Base-by-base conservation (phyloP, 345 rosid genomes). In the Anacardium occidentale region DNA sequence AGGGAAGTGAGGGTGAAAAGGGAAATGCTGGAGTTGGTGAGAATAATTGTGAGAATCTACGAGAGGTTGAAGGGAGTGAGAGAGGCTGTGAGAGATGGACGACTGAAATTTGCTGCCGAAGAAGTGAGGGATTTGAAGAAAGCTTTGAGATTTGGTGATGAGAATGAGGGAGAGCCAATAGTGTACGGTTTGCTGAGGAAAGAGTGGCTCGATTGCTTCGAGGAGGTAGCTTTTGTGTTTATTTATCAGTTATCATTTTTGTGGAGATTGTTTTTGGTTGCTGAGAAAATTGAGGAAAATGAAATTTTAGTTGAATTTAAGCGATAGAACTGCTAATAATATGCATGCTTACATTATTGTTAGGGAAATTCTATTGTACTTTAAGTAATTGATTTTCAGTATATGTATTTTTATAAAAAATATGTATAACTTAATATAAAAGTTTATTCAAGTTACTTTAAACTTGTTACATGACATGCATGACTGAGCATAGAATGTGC, bases 141-240 rank as follows among this genome's bases (percentile, higher is more conserved):
- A 52, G 91, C 81, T 1, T 80, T 91, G 80, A 88, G 98, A 74
- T 74, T 91, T 63, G 92, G 83, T 26, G 88, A 90, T 40, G 89
- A 85, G 71, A 90, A 83, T 68, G 90, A 75, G 13, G 83, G 83
- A 10, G 98, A 94, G 72, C 99, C 99, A 42, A 72, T 86, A 20
- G 91, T 88, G 1, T 91, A 91, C 18, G 83, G 82, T 42, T 73
- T 95, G 78, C 75, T 95, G 77, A 84, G 91, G 80, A 82, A 87
- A 37, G 90, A 87, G 72, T 95, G 97, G 98, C 74, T 77, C 20
- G 87, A 80, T 75, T 88, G 91, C 82, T 95, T 91, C 71, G 99
- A 95, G 50, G 88, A 89, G 93, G 99, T 92, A 85, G 77, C 57
- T 13, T 17, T 14, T 53, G 25, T 18, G 3, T 15, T 47, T 25